Evolutionary conservation across 495 filamentous ascomycete genomes (phyloP).

Genomic region (Pseudevernia furfuracea): DNA sequence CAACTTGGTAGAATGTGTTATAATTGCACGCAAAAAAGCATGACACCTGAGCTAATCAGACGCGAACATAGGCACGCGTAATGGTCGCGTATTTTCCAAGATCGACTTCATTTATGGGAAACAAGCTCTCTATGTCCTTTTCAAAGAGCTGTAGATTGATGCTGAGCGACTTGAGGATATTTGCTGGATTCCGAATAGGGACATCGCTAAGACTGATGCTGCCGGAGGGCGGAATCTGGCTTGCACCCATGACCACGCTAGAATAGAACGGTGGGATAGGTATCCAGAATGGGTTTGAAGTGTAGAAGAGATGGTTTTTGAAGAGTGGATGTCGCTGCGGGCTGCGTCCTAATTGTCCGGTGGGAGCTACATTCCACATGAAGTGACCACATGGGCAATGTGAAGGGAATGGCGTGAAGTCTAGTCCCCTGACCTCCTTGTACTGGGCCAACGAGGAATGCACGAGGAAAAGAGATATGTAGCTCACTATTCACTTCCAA

Average conservation of each 20-base stretch:
- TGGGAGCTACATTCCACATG: constrained; percentile 10
- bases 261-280: background rate
- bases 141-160: background rate
- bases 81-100: background rate
- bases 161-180: background rate
- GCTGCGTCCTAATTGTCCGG: background rate
- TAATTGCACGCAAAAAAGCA: background rate
- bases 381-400: background rate
- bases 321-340: background rate
- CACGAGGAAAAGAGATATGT: constrained; percentile 5
- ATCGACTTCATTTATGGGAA: background rate
- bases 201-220: background rate
- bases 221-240: background rate
- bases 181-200: background rate
- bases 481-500: constrained; percentile 20
- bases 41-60: background rate
- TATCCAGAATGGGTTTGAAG: background rate
- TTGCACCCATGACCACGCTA: background rate
- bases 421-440: constrained; percentile 16
- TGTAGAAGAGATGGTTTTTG: background rate
- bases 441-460: constrained; percentile 18
- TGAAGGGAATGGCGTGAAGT: constrained; percentile 10
- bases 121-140: background rate
- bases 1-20: background rate
- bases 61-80: constrained; percentile 1